phyloP scores from a whole-genome alignment of 495 filamentous ascomycete genomes.

The Achaetomiella virescens region DNA sequence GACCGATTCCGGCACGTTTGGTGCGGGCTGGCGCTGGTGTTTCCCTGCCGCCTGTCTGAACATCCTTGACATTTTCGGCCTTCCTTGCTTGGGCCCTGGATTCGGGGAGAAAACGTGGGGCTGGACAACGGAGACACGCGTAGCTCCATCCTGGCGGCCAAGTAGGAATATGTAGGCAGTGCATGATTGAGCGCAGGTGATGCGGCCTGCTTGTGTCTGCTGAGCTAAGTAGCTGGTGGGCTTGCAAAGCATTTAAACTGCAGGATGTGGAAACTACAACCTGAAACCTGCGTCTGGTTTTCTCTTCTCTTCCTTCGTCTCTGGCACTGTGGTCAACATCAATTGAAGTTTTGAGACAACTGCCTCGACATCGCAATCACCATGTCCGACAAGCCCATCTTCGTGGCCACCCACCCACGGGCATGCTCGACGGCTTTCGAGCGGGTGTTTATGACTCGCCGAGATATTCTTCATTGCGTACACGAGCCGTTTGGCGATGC shows the following conservation, averaged over 20 bases:
- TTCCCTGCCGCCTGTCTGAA: background rate
- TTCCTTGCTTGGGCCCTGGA: background rate
- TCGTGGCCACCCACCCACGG: constrained; percentile 86
- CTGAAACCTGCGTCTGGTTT: too few relatives aligned
- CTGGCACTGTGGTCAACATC: too few relatives aligned
- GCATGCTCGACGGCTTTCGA: constrained; percentile 96
- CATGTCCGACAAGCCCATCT: constrained; percentile 78
- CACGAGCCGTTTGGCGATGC: constrained; percentile 97
- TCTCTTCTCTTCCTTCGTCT: background rate
- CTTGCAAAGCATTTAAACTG: too few relatives aligned
- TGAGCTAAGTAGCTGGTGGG: too few relatives aligned
- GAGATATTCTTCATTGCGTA: constrained; percentile 68
- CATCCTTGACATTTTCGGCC: too few relatives aligned
- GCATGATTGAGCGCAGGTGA: too few relatives aligned
- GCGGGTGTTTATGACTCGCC: constrained; percentile 92
- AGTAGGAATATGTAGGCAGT: too few relatives aligned
- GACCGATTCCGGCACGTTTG: background rate
- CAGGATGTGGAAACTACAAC: too few relatives aligned
- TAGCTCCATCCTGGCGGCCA: too few relatives aligned
- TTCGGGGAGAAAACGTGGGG: background rate
- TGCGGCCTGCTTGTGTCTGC: too few relatives aligned
- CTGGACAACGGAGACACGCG: too few relatives aligned
- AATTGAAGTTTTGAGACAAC: background rate
- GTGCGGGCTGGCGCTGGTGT: background rate
- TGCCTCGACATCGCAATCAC: constrained; percentile 2